Conservation (phyloP, 495 filamentous ascomycete species). For the Geoglossum glabrum region DNA sequence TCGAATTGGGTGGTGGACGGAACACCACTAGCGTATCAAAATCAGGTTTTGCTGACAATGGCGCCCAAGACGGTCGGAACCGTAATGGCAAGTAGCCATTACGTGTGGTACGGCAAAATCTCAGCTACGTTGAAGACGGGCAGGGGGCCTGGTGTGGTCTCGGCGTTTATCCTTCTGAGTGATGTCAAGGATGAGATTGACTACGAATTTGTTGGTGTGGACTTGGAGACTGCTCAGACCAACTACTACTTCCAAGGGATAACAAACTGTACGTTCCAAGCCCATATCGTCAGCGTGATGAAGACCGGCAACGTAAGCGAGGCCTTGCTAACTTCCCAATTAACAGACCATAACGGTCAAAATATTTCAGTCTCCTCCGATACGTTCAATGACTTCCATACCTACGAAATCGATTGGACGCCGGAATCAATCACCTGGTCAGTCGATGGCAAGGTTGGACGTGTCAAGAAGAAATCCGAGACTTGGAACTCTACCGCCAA, state of each 20-base stretch:
- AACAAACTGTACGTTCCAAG: constrained; percentile 54
- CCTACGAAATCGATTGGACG: constrained; percentile 85
- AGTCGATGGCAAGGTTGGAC: constrained; percentile 57
- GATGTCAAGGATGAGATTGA: constrained; percentile 98
- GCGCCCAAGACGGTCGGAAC: constrained; percentile 60
- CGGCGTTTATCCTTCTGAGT: constrained; percentile 82
- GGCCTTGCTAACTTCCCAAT: neutral
- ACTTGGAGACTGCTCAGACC: constrained; percentile 60
- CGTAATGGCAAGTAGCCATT: constrained; percentile 68
- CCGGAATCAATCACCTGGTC: constrained; percentile 70
- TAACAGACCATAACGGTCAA: constrained; percentile 45
- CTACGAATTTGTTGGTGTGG: constrained; percentile 78
- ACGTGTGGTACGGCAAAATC: constrained; percentile 95
- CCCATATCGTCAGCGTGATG: neutral
- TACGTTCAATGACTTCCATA: constrained; percentile 65
- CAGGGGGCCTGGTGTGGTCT: constrained; percentile 70
- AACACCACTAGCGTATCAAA: constrained; percentile 37
- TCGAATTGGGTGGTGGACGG: constrained; percentile 83
- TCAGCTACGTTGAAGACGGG: constrained; percentile 72
- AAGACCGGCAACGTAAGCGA: neutral
- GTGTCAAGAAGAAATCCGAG: constrained; percentile 47
- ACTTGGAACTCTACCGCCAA: constrained; percentile 75
- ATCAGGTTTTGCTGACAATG: constrained; percentile 70
- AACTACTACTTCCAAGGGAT: constrained; percentile 97
- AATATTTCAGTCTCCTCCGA: constrained; percentile 48